Percentiles rank a stretch among this genome's conserved stretches.
phyloP scores from a whole-genome alignment of 495 filamentous ascomycete species.

The Penicillium antarcticum region DNA sequence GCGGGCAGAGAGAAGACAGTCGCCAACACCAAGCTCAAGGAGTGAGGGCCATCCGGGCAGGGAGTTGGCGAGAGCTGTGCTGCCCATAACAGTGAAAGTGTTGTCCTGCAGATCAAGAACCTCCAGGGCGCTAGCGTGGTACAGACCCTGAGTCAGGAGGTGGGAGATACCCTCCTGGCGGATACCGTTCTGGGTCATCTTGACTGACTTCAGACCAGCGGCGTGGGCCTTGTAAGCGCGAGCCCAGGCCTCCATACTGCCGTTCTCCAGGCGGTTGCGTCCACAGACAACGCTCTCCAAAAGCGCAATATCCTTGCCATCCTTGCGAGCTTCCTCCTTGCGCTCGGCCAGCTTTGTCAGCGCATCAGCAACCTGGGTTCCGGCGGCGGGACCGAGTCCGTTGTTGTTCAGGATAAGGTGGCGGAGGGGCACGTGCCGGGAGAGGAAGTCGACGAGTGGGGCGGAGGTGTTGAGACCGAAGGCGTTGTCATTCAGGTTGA shows the following conservation, averaged over 20 bases:
- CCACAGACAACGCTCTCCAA: slow-evolving; percentile 95
- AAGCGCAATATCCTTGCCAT: slow-evolving; percentile 66
- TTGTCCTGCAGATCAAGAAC: slow-evolving; percentile 94
- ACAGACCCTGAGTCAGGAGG: slow-evolving; percentile 73
- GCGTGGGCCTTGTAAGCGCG: slow-evolving; percentile 77
- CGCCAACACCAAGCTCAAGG: slow-evolving; percentile 81
- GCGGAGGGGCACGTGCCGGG: slow-evolving; percentile 78
- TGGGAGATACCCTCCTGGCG: slow-evolving; percentile 84
- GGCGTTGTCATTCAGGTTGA: slow-evolving; percentile 96
- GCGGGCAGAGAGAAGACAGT: slow-evolving; percentile 78
- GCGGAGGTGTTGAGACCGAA: slow-evolving; percentile 91
- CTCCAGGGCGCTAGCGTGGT: slow-evolving; percentile 58
- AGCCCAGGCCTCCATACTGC: slow-evolving; percentile 93
- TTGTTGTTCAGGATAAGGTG: slow-evolving; percentile 97
- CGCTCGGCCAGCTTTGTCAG: slow-evolving; percentile 72
- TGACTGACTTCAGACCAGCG: slow-evolving; percentile 70
- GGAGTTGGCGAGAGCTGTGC: slow-evolving; percentile 72
- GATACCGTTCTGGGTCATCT: slow-evolving; percentile 99
- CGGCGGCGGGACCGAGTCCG: slow-evolving; percentile 89
- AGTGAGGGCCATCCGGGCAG: slow-evolving; percentile 71
- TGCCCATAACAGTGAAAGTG: slow-evolving; percentile 83
- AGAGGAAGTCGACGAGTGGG: slow-evolving; percentile 80
- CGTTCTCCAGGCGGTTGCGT: slow-evolving; percentile 91
- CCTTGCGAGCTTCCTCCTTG: slow-evolving; percentile 71
- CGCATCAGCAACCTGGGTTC: slow-evolving; percentile 78